Conservation (phyloP, 2,329 filamentous ascomycete genomes). For the Colletotrichum aenigma region DNA sequence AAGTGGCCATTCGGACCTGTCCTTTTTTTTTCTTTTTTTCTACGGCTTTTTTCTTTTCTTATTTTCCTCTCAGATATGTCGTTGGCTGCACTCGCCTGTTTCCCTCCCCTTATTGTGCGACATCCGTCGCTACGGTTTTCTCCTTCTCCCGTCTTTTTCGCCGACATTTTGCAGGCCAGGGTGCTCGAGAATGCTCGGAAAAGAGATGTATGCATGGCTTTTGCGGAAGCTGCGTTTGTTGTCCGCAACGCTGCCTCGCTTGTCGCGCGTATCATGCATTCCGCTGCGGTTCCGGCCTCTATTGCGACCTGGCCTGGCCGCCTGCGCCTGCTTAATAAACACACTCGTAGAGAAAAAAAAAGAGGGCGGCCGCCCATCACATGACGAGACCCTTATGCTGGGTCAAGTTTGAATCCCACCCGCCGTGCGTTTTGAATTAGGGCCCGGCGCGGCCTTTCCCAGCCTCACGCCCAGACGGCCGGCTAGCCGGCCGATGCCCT, state of each 20-base stretch:
- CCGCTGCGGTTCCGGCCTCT: neutral
- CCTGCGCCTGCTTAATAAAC: neutral
- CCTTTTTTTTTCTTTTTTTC: neutral
- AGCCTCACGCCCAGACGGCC: neutral
- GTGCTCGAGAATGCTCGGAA: neutral
- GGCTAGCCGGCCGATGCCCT: neutral
- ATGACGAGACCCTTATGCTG: constrained; percentile 16
- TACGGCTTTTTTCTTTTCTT: neutral
- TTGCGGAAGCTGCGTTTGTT: neutral
- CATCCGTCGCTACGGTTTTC: neutral
- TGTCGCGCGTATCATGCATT: neutral
- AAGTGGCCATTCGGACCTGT: neutral
- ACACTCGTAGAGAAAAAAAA: neutral
- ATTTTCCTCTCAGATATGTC: neutral
- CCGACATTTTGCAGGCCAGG: neutral
- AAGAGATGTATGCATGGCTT: neutral
- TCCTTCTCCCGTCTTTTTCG: neutral
- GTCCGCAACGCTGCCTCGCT: neutral
- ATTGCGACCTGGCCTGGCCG: neutral
- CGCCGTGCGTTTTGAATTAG: neutral
- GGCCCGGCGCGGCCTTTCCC: neutral
- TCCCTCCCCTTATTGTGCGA: neutral
- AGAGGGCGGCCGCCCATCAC: neutral
- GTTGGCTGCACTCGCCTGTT: neutral
- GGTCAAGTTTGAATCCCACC: constrained; percentile 2